Base-by-base conservation (phyloP, 2,329 filamentous ascomycete species). In the Fonsecaea pedrosoi region DNA sequence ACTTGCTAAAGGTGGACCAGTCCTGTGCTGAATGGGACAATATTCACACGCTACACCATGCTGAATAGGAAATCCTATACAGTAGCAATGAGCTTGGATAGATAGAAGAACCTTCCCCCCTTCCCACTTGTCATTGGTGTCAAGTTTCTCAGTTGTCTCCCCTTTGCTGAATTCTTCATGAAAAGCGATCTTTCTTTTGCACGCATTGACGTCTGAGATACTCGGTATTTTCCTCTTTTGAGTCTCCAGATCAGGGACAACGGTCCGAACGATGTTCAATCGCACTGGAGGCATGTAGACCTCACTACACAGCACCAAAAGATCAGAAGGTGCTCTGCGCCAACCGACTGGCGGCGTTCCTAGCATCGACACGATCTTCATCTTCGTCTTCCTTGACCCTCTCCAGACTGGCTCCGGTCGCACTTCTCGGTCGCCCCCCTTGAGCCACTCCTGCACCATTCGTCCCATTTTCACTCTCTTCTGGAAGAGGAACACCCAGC, bases 311-410 rank as follows among this genome's bases (percentile, higher is more conserved):
- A 40, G 13, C 13, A 56, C 10, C 21, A 12, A n/a, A 6, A 48
- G 65, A 35, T 61, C 59, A 98, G 78, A 97, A 97, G 18, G 94
- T 97, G 82, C 94, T 97, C 72, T 93, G 92, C 56, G 94, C 95
- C 81, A 99, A 83, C 76, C 95, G 87, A 80, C 92, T 97, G 40
- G 95, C 95, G 61, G 95, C 95, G 81, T 98, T 99, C 78, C 92
- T 88, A 50, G 95, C 95, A 84, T 99, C 95, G 67, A 99, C 89
- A 62, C 94, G 87, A 79, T 99, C 95, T 74, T 97, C 93, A 74
- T 97, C 91, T 71, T 93, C 82, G 75, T 96, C 92, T 75, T 94
- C 91, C 68, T 85, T 83, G 57, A 91, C 78, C 25, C 87, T 86
- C 65, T 84, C 82, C 72, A 92, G 77, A 69, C 84, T 85, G 30